Conservation (phyloP, 1,139 yeast species). For the Geotrichum bryndzae region DNA sequence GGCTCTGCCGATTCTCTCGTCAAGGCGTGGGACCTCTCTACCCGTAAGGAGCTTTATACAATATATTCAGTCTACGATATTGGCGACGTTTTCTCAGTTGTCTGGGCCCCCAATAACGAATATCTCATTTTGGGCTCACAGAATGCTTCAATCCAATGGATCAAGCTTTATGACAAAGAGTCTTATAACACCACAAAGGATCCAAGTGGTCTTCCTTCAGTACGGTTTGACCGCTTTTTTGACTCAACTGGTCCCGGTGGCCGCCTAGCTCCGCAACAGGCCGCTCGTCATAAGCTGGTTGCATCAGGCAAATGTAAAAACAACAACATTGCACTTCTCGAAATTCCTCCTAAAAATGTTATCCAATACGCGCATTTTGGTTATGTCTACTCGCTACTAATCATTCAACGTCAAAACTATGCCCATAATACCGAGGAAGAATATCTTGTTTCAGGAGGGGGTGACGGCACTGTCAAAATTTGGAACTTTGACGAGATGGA, state of each 20-base stretch:
- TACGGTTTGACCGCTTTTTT: constrained; percentile 78
- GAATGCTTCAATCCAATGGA: constrained; percentile 81
- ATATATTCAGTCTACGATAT: constrained; percentile 80
- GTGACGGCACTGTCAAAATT: constrained; percentile 77
- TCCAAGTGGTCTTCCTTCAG: constrained; percentile 59
- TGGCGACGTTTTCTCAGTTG: constrained; percentile 85
- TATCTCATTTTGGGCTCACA: constrained; percentile 84
- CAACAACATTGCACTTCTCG: constrained; percentile 42
- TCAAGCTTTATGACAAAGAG: constrained; percentile 39
- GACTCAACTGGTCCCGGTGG: constrained; percentile 90
- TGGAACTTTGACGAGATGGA: constrained; percentile 48
- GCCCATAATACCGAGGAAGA: constrained; percentile 29
- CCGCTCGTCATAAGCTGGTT: constrained; percentile 2
- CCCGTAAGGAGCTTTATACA: constrained; percentile 45
- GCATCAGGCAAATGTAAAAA: too few relatives aligned
- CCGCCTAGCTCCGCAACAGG: constrained; percentile 34
- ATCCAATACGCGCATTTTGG: constrained; percentile 87
- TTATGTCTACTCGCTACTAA: constrained; percentile 68
- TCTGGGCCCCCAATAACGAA: constrained; percentile 56
- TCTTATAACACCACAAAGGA: constrained; percentile 32
- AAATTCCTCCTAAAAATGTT: constrained; percentile 60
- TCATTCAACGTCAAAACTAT: constrained; percentile 17
- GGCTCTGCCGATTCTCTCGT: constrained; percentile 90
- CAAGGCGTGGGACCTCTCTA: constrained; percentile 67
- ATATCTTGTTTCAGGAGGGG: constrained; percentile 66